Evolutionary conservation across 345 rosid genomes (phyloP), one percentile per base, ranked within the genome.

Genomic region (Passiflora organensis): DNA sequence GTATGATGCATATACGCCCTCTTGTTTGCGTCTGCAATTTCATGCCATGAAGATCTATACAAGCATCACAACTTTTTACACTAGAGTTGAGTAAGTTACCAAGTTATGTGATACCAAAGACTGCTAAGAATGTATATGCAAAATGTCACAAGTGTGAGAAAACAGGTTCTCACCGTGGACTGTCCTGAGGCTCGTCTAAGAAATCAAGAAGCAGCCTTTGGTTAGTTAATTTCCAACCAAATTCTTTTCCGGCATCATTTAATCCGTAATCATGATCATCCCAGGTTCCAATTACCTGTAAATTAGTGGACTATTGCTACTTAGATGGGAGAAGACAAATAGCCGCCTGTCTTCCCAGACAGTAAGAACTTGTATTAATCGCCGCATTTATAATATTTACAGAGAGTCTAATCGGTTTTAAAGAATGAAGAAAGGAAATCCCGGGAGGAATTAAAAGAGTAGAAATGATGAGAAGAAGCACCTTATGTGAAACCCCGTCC

Each of bases 241-340:
- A 80, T 77, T 89, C 95, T 67, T 84, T 89, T 1, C 97, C 95
- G 0, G 97, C 88, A 60, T 89, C 95, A 65, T 89, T 89, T 47
- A 89, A 72, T 56, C 95, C 88, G 63, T 79, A 89, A 57, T 89
- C 97, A 66, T 86, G 90, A 53, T 86, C 97, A 70, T 89, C 95
- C 97, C 97, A 86, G 28, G 95, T 89, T 43, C 95, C 97, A 69
- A 84, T 67, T 18, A 86, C 79, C 88, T 82, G 63, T 24, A n/a
- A n/a, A 53, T 43, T 25, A n/a, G 36, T 32, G 12, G 19, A 14
- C 13, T 0, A 18, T 47, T 54, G 39, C 38, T 23, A 63, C 45
- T 24, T 28, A n/a, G 20, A 32, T 14, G 21, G 18, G 14, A 36
- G 8, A 17, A 51, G 55, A 16, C 14, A 32, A n/a, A n/a, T n/a